A percentile compares a stretch with the other conserved stretches of the same genome.
Evolutionary conservation across 2,329 filamentous ascomycete genomes (phyloP).

Genomic region (Fusarium cyanostomum): DNA sequence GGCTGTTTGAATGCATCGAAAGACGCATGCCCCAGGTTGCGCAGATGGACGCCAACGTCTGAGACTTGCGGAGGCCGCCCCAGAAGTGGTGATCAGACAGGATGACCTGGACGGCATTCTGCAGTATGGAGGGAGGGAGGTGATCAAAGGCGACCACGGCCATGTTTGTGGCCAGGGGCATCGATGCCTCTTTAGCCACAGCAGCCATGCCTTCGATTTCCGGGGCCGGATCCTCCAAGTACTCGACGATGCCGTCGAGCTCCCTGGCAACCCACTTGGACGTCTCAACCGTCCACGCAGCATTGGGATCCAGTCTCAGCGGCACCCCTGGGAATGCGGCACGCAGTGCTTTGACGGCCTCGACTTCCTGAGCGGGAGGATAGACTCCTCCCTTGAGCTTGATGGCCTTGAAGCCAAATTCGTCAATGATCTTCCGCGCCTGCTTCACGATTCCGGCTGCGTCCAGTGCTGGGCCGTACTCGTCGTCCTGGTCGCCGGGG

Average conservation of each 20-base stretch:
- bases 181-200: slow-evolving; percentile 51
- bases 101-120: slow-evolving; percentile 53
- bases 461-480: slow-evolving; percentile 52
- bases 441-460: slow-evolving; percentile 48
- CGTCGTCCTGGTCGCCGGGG: slow-evolving; percentile 51
- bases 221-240: slow-evolving; percentile 52
- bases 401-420: slow-evolving; percentile 55
- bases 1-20: slow-evolving; percentile 56
- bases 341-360: slow-evolving; percentile 51
- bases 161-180: slow-evolving; percentile 57
- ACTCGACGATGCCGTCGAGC: slow-evolving; percentile 49
- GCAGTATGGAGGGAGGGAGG: slow-evolving; percentile 50
- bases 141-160: slow-evolving; percentile 54
- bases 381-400: slow-evolving; percentile 56
- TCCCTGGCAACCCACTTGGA: slow-evolving; percentile 53
- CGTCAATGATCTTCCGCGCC: slow-evolving; percentile 51
- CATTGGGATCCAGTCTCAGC: slow-evolving; percentile 51
- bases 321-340: slow-evolving; percentile 50
- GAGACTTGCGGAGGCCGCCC: slow-evolving; percentile 54
- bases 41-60: slow-evolving; percentile 51
- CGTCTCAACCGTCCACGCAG: slow-evolving; percentile 52
- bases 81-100: slow-evolving; percentile 56
- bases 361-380: slow-evolving; percentile 51
- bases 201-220: slow-evolving; percentile 56
- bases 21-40: slow-evolving; percentile 52